These are phyloP conservation scores for Coemansia sp. DNA, from an alignment of 192 early-diverging fungal species.

Conservation along the genomic window DNA sequence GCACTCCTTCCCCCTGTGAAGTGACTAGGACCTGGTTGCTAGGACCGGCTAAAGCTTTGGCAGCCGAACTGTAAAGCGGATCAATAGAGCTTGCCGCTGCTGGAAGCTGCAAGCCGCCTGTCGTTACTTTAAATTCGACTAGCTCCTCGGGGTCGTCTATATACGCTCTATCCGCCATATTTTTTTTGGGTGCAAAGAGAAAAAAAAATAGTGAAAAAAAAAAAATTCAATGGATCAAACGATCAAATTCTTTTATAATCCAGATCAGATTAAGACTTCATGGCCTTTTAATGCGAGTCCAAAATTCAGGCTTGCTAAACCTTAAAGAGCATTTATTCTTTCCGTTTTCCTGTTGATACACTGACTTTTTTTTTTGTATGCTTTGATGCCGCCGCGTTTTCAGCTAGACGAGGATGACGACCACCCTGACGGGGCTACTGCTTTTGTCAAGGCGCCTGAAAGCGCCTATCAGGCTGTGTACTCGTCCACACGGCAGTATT, in stretches of 20 bases:
- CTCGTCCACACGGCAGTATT: slow-evolving; percentile 23
- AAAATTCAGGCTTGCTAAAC: neutral
- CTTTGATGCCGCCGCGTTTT: slow-evolving; percentile 30
- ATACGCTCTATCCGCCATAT: slow-evolving; percentile 34
- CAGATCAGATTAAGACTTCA: neutral
- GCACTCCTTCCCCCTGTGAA: slow-evolving; percentile 43
- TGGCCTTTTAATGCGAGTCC: neutral
- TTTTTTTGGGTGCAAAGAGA: neutral
- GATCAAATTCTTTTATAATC: neutral
- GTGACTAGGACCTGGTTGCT: slow-evolving; percentile 40
- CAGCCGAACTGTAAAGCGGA: slow-evolving; percentile 14
- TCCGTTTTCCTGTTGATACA: neutral
- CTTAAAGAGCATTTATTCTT: neutral
- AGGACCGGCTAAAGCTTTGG: neutral
- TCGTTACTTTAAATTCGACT: slow-evolving; percentile 43
- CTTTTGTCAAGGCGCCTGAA: slow-evolving; percentile 32
- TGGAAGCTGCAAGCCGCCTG: slow-evolving; percentile 33
- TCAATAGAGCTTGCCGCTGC: slow-evolving; percentile 45
- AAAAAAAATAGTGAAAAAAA: neutral
- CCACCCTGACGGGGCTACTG: slow-evolving; percentile 5
- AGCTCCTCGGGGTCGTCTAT: slow-evolving; percentile 46
- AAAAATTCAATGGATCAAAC: slow-evolving; percentile 9
- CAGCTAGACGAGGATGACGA: slow-evolving; percentile 53
- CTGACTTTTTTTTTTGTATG: neutral
- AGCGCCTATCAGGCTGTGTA: slow-evolving; percentile 41